phyloP scores from a whole-genome alignment of 805 yeast genomes.

The Metschnikowia matae region DNA sequence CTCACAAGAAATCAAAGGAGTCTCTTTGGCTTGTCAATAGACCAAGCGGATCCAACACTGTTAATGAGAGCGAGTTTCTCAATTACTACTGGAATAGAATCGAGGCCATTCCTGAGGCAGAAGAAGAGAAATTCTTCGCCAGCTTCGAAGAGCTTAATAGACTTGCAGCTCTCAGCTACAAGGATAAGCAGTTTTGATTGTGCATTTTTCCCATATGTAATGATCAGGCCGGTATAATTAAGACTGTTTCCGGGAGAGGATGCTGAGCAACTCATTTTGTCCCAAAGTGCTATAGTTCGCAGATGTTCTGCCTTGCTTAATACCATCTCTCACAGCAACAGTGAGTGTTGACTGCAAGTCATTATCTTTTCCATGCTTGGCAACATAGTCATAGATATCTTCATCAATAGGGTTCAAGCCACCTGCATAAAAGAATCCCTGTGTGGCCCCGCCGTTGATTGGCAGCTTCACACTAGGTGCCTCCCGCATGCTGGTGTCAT shows the following conservation, averaged over 20 bases:
- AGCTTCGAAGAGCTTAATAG: slow-evolving; percentile 53
- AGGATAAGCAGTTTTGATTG: slow-evolving; percentile 35
- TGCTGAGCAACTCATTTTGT: slow-evolving; percentile 59
- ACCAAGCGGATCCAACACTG: slow-evolving; percentile 30
- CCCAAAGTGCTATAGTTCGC: slow-evolving; percentile 67
- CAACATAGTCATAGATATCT: slow-evolving; percentile 54
- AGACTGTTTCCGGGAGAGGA: slow-evolving; percentile 32
- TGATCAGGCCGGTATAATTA: not conserved
- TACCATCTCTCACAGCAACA: slow-evolving; percentile 46
- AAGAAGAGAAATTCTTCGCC: slow-evolving; percentile 36
- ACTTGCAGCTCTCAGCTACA: slow-evolving; percentile 52
- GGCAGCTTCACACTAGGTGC: slow-evolving; percentile 8
- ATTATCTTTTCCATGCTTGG: slow-evolving; percentile 34
- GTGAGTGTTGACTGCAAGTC: slow-evolving; percentile 49
- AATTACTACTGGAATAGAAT: slow-evolving; percentile 46
- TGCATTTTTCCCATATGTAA: not conserved
- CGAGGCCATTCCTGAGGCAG: slow-evolving; percentile 46
- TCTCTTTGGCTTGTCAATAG: slow-evolving; percentile 67
- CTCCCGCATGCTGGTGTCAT: not conserved
- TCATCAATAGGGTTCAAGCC: slow-evolving; percentile 69
- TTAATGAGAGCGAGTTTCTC: slow-evolving; percentile 36
- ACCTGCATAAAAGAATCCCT: slow-evolving; percentile 50
- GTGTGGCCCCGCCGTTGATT: slow-evolving; percentile 2
- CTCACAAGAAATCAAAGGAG: slow-evolving; percentile 83
- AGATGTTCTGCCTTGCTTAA: slow-evolving; percentile 46